Evolutionary conservation across 257 asterid species (phyloP), one percentile per base, ranked within the genome.

Genomic region (Przewalskia tangutica): DNA sequence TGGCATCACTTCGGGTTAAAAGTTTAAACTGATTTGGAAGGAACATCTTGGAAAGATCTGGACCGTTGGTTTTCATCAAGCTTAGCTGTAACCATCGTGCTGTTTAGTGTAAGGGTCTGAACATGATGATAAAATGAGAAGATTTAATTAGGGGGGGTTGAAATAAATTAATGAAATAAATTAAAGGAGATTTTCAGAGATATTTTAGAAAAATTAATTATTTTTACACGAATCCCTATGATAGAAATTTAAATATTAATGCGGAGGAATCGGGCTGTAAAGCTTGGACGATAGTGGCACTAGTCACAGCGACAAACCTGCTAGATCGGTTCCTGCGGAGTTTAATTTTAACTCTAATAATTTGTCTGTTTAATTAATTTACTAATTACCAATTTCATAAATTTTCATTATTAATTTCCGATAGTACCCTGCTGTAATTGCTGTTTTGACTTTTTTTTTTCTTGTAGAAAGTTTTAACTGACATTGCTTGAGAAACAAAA

Each of bases 271-370:
- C 85, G 85, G 81, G 82, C 85, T 84, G 91, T 83, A 76, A 85
- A 63, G 77, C 81, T 87, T 90, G 93, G 90, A 88, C 88, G 76
- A 82, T 90, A 85, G 86, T 86, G 50, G 89, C 91, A 86, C 89
- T 77, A 88, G 89, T 70, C 82, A 76, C 89, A 84, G 90, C 91
- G 89, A 80, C 84, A 90, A 90, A 85, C 87, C 88, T 86, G 93
- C 91, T 85, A 68, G 89, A 88, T 89, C 91, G 87, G 81, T 84
- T 85, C 85, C 83, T 67, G 79, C n/a, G 80, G 84, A 84, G 70
- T 80, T 85, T 20, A 83, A 84, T 56, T 86, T 82, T 7, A 54
- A 46, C 50, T 13, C 10, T 54, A 13, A 58, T 40, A 27, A 27
- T 42, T 83, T 38, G 79, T 46, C 50, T 36, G 1, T 68, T 56